Evolutionary conservation across 2,329 filamentous ascomycete species (phyloP).

Genomic region (Diaporthe citri): DNA sequence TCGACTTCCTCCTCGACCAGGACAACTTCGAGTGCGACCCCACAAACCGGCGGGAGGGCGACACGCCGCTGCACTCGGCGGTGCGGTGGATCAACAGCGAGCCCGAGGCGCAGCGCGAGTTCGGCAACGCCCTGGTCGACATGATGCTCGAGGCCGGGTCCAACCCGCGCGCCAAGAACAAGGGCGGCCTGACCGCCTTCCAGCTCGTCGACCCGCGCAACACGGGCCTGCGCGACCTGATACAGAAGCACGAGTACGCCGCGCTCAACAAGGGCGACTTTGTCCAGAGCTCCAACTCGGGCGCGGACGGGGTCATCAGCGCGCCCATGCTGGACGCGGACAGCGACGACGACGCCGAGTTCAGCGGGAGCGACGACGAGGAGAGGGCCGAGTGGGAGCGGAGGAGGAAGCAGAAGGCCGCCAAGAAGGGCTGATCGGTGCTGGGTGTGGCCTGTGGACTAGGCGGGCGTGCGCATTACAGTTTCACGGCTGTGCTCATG

Average conservation of each 20-base stretch:
- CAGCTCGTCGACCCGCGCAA: slow-evolving; percentile 83
- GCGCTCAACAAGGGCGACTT: slow-evolving; percentile 70
- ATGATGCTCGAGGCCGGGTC: slow-evolving; percentile 87
- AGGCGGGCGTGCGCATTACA: neutral
- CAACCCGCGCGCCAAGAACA: slow-evolving; percentile 72
- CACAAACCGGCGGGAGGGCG: slow-evolving; percentile 75
- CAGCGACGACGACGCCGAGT: slow-evolving; percentile 69
- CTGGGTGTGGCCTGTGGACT: neutral
- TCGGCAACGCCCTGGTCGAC: slow-evolving; percentile 76
- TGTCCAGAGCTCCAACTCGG: slow-evolving; percentile 52
- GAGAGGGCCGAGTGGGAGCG: slow-evolving; percentile 73
- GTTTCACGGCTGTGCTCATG: neutral
- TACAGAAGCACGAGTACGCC: slow-evolving; percentile 79
- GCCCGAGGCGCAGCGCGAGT: slow-evolving; percentile 71
- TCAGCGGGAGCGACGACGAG: slow-evolving; percentile 74
- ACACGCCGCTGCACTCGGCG: slow-evolving; percentile 84
- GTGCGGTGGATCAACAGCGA: slow-evolving; percentile 82
- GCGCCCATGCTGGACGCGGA: slow-evolving; percentile 51
- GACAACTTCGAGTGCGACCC: slow-evolving; percentile 89
- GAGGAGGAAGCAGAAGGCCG: slow-evolving; percentile 58
- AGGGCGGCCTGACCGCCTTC: slow-evolving; percentile 77
- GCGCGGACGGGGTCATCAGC: slow-evolving; percentile 41
- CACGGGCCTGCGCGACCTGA: slow-evolving; percentile 68
- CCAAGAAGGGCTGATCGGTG: slow-evolving; percentile 48
- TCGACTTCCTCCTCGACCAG: slow-evolving; percentile 86